A percentile compares a stretch with the other conserved stretches of the same genome.
Evolutionary conservation across 495 filamentous ascomycete genomes (phyloP).

Genomic region (Bacidia gigantensis): DNA sequence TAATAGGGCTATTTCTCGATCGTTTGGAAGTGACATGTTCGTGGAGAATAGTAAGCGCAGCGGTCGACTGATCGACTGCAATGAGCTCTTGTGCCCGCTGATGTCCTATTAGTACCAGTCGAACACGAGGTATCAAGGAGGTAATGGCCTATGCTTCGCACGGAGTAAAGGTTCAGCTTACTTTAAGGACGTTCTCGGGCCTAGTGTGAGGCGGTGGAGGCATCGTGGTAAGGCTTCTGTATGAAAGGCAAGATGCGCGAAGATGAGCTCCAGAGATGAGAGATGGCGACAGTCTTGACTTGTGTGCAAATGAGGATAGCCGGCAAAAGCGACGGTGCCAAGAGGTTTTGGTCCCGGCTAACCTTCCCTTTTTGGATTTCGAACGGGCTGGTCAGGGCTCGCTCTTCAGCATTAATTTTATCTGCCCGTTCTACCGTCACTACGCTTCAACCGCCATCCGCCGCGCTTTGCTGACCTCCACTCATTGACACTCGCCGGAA

Average conservation of each 20-base stretch:
- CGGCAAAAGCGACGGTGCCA: background rate
- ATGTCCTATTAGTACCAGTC: constrained; percentile 12
- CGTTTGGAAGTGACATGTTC: constrained; percentile 98
- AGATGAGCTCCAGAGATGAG: background rate
- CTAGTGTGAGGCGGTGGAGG: constrained; percentile 91
- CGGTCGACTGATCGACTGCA: constrained; percentile 82
- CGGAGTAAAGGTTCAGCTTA: constrained; percentile 20
- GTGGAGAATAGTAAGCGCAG: constrained; percentile 87
- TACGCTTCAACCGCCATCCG: background rate
- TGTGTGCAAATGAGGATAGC: background rate
- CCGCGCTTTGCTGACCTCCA: background rate
- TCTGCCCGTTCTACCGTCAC: background rate
- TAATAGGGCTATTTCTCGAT: constrained; percentile 92
- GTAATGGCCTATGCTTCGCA: background rate
- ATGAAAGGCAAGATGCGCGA: constrained; percentile 12
- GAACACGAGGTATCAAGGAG: background rate
- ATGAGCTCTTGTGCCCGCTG: constrained; percentile 93
- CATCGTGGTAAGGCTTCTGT: constrained; percentile 43
- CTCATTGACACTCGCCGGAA: background rate
- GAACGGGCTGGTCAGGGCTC: no score
- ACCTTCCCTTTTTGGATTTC: no score
- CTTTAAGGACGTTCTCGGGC: constrained; percentile 97
- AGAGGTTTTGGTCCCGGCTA: background rate
- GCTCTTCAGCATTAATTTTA: background rate
- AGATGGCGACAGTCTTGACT: no score